Conservation (phyloP, 2,329 filamentous ascomycete genomes). For the Pseudocercospora crystallina region DNA sequence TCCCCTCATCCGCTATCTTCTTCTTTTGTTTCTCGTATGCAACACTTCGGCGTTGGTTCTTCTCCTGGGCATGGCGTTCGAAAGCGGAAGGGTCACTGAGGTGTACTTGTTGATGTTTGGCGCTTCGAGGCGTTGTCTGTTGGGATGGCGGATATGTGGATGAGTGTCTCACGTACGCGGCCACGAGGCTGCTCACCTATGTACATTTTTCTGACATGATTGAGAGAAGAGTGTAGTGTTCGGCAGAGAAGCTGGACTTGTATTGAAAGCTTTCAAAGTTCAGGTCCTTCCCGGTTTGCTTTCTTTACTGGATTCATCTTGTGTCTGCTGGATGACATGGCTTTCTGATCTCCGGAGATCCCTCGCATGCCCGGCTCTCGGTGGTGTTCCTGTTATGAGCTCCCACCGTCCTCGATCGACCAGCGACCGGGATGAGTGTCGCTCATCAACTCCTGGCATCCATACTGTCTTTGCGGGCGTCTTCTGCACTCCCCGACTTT, state of each 20-base stretch:
- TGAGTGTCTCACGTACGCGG: background rate
- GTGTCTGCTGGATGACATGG: too few species aligned
- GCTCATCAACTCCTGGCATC: too few species aligned
- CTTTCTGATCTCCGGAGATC: too few species aligned
- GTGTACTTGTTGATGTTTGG: conserved; percentile 10
- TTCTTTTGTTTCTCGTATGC: conserved; percentile 7
- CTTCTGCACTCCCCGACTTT: too few species aligned
- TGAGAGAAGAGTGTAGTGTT: conserved; percentile 2
- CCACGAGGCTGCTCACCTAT: conserved; percentile 7
- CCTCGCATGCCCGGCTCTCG: too few species aligned
- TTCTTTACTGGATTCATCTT: background rate
- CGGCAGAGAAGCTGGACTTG: background rate
- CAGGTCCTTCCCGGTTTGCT: background rate
- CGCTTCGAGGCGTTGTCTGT: conserved; percentile 10
- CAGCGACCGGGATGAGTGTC: too few species aligned
- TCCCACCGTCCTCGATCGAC: too few species aligned
- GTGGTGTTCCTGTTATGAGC: too few species aligned
- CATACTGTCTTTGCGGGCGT: too few species aligned
- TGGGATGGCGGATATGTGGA: conserved; percentile 3
- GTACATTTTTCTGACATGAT: conserved; percentile 11
- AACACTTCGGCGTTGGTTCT: conserved; percentile 7
- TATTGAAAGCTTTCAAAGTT: conserved; percentile 1
- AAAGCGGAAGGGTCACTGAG: background rate
- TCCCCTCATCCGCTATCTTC: background rate
- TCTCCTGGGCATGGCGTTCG: background rate